phyloP scores from a whole-genome alignment of 2,329 filamentous ascomycete species.

The Aspergillus ibericus region DNA sequence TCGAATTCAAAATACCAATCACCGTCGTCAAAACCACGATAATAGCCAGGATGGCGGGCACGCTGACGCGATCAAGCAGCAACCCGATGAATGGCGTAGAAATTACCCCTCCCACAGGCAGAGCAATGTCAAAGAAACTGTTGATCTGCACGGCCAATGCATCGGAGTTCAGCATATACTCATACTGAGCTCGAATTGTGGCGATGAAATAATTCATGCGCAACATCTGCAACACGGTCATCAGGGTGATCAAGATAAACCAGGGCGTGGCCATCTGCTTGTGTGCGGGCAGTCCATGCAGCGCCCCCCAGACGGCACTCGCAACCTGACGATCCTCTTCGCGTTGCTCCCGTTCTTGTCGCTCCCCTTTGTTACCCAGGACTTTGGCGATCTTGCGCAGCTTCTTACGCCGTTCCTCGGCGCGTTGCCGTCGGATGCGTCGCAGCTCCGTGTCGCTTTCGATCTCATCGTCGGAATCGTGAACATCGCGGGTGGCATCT shows the following conservation, averaged over 20 bases:
- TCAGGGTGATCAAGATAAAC: conserved; percentile 83
- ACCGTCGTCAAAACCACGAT: conserved; percentile 71
- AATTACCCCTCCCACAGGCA: conserved; percentile 77
- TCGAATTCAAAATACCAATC: conserved; percentile 74
- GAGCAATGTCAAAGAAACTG: conserved; percentile 77
- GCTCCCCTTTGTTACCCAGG: conserved; percentile 63
- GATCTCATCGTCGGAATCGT: conserved; percentile 54
- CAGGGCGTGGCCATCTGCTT: conserved; percentile 77
- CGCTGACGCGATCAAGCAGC: conserved; percentile 75
- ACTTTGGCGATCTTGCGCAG: conserved; percentile 69
- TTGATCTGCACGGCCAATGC: conserved; percentile 68
- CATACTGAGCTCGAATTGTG: conserved; percentile 80
- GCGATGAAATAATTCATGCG: conserved; percentile 93
- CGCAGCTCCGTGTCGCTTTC: conserved; percentile 51
- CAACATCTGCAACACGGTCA: conserved; percentile 75
- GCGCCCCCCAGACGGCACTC: conserved; percentile 79
- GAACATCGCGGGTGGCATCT: conserved; percentile 35
- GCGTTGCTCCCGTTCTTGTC: conserved; percentile 56
- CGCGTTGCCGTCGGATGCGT: conserved; percentile 54
- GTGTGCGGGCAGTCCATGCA: conserved; percentile 68
- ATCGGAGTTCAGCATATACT: conserved; percentile 67
- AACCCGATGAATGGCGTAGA: conserved; percentile 82
- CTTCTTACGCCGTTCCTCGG: conserved; percentile 60
- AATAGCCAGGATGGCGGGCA: conserved; percentile 65
- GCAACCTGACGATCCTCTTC: conserved; percentile 70